Conservation (phyloP, 2,329 filamentous ascomycete species). For the Aureobasidium musti region DNA sequence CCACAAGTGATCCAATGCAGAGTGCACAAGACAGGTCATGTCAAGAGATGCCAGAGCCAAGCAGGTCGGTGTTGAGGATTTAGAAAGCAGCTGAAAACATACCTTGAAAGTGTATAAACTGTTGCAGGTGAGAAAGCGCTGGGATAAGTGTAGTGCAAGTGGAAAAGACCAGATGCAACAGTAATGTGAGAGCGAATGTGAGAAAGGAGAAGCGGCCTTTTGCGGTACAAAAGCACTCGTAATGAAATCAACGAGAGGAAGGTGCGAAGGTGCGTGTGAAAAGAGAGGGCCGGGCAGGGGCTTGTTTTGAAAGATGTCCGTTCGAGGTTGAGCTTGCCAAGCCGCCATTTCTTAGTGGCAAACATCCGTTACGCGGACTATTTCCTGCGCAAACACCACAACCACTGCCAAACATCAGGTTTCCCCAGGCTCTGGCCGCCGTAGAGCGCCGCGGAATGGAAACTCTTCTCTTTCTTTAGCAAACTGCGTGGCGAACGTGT, state of each 20-base stretch:
- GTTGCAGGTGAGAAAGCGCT: conserved; percentile 28
- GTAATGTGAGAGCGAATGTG: conserved; percentile 28
- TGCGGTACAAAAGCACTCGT: conserved; percentile 14
- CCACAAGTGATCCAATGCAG: not conserved
- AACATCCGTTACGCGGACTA: conserved; percentile 28
- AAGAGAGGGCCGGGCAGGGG: conserved; percentile 22
- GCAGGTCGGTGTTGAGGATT: not conserved
- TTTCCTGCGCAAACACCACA: conserved; percentile 27
- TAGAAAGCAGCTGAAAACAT: not conserved
- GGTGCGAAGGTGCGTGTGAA: conserved; percentile 26
- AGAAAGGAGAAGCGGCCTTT: conserved; percentile 28
- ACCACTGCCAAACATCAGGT: conserved; percentile 19
- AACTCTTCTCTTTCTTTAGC: conserved; percentile 21
- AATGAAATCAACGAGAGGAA: conserved; percentile 24
- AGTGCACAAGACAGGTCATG: not conserved
- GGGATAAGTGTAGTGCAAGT: conserved; percentile 28
- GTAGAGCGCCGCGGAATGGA: conserved; percentile 21
- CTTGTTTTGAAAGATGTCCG: conserved; percentile 22
- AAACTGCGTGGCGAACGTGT: conserved; percentile 22
- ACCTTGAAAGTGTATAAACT: conserved; percentile 30
- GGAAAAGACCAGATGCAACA: conserved; percentile 27
- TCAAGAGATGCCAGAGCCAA: not conserved
- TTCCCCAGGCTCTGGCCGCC: conserved; percentile 15
- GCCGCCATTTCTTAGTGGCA: conserved; percentile 22
- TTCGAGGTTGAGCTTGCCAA: conserved; percentile 26